A percentile compares a stretch with the other conserved stretches of the same genome.
Evolutionary conservation across 78 protist genomes (phyloP).

Genomic region (Tieghemostelium lacteum): DNA sequence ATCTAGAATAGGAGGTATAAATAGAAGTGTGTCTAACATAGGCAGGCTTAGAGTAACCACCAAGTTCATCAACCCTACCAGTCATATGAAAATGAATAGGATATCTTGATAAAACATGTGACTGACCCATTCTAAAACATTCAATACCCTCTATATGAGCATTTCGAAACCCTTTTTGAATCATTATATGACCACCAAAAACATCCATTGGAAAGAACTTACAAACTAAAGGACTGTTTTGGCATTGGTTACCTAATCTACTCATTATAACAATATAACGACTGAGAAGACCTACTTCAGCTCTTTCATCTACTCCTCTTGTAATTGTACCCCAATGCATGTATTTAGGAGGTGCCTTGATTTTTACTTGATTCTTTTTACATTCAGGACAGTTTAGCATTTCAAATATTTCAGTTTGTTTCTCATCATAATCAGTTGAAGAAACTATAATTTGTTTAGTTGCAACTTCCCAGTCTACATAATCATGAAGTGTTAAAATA

Average conservation of each 20-base stretch:
- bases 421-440: constrained; percentile 31
- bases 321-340: constrained; percentile 35
- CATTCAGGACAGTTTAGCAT: neutral
- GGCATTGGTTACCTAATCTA: neutral
- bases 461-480: constrained; percentile 25
- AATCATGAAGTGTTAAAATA: constrained; percentile 2
- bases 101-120: constrained; percentile 45
- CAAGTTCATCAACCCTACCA: constrained; percentile 19
- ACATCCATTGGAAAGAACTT: constrained; percentile 31
- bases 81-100: constrained; percentile 72
- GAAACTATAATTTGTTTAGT: constrained; percentile 46
- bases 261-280: constrained; percentile 79
- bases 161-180: constrained; percentile 23
- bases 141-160: constrained; percentile 52
- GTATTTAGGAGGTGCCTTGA: constrained; percentile 9
- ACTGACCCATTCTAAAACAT: constrained; percentile 55
- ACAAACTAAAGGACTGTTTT: constrained; percentile 25
- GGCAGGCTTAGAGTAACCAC: constrained; percentile 32
- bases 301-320: constrained; percentile 44
- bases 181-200: constrained; percentile 80
- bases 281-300: constrained; percentile 69
- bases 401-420: constrained; percentile 31
- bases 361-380: neutral
- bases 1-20: constrained; percentile 51
- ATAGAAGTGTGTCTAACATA: constrained; percentile 51